phyloP scores from a whole-genome alignment of 1,139 yeast species.

The Hemisphaericaspora xylanilytica region DNA sequence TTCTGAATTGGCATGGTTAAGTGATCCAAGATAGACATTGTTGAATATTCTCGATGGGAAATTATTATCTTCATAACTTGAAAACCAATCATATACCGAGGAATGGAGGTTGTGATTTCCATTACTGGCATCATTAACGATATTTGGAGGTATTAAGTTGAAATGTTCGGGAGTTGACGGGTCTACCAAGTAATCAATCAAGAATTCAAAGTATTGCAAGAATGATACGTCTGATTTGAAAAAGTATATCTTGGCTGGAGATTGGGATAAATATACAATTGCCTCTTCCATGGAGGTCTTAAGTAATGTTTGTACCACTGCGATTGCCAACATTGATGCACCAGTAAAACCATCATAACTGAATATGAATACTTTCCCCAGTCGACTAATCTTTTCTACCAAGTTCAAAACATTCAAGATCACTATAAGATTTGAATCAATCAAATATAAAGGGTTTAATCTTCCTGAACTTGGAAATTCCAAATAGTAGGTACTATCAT shows the following conservation, averaged over 20 bases:
- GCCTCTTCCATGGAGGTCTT: conserved; percentile 26
- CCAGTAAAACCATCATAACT: conserved; percentile 46
- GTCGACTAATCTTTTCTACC: conserved; percentile 23
- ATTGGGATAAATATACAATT: conserved; percentile 16
- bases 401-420: conserved; percentile 33
- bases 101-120: conserved; percentile 9
- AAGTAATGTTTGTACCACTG: conserved; percentile 23
- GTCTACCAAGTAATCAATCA: conserved; percentile 19
- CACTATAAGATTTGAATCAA: conserved; percentile 27
- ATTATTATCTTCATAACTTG: conserved; percentile 31
- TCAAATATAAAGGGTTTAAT: conserved; percentile 21
- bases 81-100: conserved; percentile 33
- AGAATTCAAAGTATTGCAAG: conserved; percentile 32
- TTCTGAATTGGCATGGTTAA: conserved; percentile 34
- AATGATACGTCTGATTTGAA: conserved; percentile 33
- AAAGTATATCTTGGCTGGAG: conserved; percentile 28
- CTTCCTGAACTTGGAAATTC: conserved; percentile 39
- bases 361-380: conserved; percentile 29
- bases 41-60: conserved; percentile 35
- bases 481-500: conserved; percentile 20
- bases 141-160: conserved; percentile 7
- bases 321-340: conserved; percentile 29
- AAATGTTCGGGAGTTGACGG: conserved; percentile 10
- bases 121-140: conserved; percentile 7
- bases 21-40: conserved; percentile 35